A percentile compares a stretch with the other conserved stretches of the same genome.
phyloP scores from a whole-genome alignment of 345 rosid species.

The Schrenkiella parvula region DNA sequence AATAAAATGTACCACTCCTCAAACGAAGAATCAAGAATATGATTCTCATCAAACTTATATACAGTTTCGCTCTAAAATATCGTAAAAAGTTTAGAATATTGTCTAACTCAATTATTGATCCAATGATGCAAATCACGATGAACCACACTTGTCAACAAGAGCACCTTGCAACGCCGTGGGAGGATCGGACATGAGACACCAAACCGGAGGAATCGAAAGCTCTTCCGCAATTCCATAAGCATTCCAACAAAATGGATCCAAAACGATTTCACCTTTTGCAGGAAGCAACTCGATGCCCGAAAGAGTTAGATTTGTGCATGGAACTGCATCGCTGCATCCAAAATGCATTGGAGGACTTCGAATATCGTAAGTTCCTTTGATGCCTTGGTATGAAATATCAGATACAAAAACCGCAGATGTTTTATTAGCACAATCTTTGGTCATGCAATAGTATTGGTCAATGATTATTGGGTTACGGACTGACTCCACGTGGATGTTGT shows the following conservation, averaged over 20 bases:
- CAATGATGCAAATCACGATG: not conserved
- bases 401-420: slow-evolving; percentile 74
- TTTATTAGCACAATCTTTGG: slow-evolving; percentile 69
- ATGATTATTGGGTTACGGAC: slow-evolving; percentile 89
- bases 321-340: slow-evolving; percentile 80
- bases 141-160: slow-evolving; percentile 42
- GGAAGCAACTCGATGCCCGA: slow-evolving; percentile 82
- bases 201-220: slow-evolving; percentile 60
- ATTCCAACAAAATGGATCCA: slow-evolving; percentile 85
- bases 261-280: slow-evolving; percentile 53
- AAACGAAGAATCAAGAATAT: not conserved
- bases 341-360: slow-evolving; percentile 87
- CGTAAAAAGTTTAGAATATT: slow-evolving; percentile 3
- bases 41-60: slow-evolving; percentile 13
- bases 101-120: slow-evolving; percentile 27
- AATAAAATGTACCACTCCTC: slow-evolving; percentile 30
- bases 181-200: slow-evolving; percentile 52
- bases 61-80: not conserved
- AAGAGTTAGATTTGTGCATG: slow-evolving; percentile 77
- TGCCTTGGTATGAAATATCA: slow-evolving; percentile 62
- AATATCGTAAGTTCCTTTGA: slow-evolving; percentile 80
- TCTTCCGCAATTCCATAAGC: slow-evolving; percentile 68
- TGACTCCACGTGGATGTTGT: slow-evolving; percentile 73
- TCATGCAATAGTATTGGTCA: slow-evolving; percentile 85
- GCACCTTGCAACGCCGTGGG: slow-evolving; percentile 39